phyloP scores from a whole-genome alignment of 2,329 filamentous ascomycete genomes.

The Fusarium sp. region DNA sequence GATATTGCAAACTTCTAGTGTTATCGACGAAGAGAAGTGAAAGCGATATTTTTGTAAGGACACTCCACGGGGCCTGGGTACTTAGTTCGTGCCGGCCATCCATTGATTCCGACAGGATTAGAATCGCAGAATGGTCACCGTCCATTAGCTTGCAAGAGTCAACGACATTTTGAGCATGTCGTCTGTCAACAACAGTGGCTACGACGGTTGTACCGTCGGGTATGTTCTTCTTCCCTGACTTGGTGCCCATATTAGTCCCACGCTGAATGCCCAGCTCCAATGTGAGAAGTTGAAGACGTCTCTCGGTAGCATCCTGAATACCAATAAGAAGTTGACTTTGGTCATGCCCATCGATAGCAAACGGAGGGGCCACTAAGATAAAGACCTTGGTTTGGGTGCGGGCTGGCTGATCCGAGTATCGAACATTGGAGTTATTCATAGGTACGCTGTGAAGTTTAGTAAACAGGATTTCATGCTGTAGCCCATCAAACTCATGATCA shows the following conservation, averaged over 20 bases:
- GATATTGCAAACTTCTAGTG: constrained; percentile 66
- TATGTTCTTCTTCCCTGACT: constrained; percentile 32
- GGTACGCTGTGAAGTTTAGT: constrained; percentile 75
- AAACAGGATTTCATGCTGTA: constrained; percentile 77
- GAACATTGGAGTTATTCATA: constrained; percentile 68
- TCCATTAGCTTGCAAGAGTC: constrained; percentile 79
- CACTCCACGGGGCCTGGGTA: constrained; percentile 80
- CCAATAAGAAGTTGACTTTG: constrained; percentile 70
- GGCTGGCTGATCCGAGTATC: constrained; percentile 66
- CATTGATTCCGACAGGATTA: constrained; percentile 73
- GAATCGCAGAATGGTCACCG: constrained; percentile 72
- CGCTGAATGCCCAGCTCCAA: constrained; percentile 63
- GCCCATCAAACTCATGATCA: constrained; percentile 75
- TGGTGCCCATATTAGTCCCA: constrained; percentile 43
- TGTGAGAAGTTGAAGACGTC: constrained; percentile 73
- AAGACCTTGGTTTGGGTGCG: constrained; percentile 70
- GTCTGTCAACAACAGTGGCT: constrained; percentile 57
- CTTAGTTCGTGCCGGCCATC: constrained; percentile 73
- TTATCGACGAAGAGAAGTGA: constrained; percentile 70
- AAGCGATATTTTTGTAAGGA: constrained; percentile 72
- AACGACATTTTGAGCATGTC: constrained; percentile 72
- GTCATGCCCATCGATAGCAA: constrained; percentile 62
- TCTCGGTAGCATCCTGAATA: constrained; percentile 75
- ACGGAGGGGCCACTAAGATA: constrained; percentile 69
- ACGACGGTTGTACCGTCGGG: constrained; percentile 38